Percentiles rank a stretch among this genome's conserved stretches.
Evolutionary conservation across 768 basidiomycete species (phyloP).

Genomic region (Clitopilus passeckerianus): DNA sequence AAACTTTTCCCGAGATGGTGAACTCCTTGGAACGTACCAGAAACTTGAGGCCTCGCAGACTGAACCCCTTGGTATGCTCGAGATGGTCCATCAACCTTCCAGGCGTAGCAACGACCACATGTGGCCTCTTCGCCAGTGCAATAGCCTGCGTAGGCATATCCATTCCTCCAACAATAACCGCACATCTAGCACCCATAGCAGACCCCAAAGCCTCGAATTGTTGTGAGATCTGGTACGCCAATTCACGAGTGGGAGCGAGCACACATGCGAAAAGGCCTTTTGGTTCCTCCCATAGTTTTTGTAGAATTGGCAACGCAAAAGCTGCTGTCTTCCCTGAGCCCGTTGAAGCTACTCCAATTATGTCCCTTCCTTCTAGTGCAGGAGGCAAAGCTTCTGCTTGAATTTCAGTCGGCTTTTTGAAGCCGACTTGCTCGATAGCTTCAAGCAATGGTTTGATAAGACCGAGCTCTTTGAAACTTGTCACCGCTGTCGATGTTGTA

Average conservation of each 20-base stretch:
- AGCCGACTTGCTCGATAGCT: slow-evolving; percentile 77
- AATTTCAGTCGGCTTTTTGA: slow-evolving; percentile 86
- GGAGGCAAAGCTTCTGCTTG: slow-evolving; percentile 81
- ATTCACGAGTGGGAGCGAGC: slow-evolving; percentile 94
- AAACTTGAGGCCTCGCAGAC: slow-evolving; percentile 78
- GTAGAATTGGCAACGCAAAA: slow-evolving; percentile 92
- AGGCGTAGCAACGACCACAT: slow-evolving; percentile 93
- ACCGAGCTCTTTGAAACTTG: slow-evolving; percentile 79
- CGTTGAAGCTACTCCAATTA: slow-evolving; percentile 97
- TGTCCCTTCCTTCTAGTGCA: slow-evolving; percentile 88
- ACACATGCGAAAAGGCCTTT: slow-evolving; percentile 91
- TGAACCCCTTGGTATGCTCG: slow-evolving; percentile 97
- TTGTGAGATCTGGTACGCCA: slow-evolving; percentile 97
- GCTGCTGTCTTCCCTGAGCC: slow-evolving; percentile 98
- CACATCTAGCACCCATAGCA: slow-evolving; percentile 87
- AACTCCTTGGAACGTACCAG: slow-evolving; percentile 48
- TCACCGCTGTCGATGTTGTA: slow-evolving; percentile 24
- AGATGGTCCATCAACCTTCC: slow-evolving; percentile 91
- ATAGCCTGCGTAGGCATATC: slow-evolving; percentile 89
- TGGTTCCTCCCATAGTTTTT: slow-evolving; percentile 95
- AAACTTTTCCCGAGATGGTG: background rate
- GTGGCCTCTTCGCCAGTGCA: slow-evolving; percentile 89
- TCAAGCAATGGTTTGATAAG: slow-evolving; percentile 87
- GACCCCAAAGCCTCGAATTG: slow-evolving; percentile 92
- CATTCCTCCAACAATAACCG: slow-evolving; percentile 93